Conservation (phyloP, 257 asterid genomes). For the Ocimum tenuiflorum region DNA sequence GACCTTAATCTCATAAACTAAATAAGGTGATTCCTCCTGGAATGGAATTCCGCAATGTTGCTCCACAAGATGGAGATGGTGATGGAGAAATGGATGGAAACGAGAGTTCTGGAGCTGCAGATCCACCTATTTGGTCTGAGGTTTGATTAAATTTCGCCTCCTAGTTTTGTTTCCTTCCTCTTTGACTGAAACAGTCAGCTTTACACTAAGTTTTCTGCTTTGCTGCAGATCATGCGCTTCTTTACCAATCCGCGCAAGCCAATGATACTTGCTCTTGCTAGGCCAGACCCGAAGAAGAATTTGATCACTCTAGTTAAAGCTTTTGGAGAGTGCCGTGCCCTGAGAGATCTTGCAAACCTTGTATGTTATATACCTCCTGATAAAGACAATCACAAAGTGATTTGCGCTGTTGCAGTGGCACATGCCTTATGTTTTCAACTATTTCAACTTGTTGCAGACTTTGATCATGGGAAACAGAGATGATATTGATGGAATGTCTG, state of each 20-base stretch:
- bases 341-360: constrained; percentile 75
- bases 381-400: no score
- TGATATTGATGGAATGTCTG: constrained; percentile 71
- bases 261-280: constrained; percentile 83
- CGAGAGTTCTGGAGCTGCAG: constrained; percentile 34
- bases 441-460: constrained; percentile 40
- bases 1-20: no score
- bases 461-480: constrained; percentile 83
- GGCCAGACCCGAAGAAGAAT: constrained; percentile 90
- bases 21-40: constrained; percentile 81
- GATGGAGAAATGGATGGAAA: constrained; percentile 48
- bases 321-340: constrained; percentile 71
- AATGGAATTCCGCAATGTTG: constrained; percentile 70
- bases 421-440: neutral
- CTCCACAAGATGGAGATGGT: constrained; percentile 48
- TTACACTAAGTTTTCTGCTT: neutral
- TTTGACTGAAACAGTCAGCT: neutral
- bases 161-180: constrained; percentile 1
- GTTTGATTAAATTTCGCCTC: constrained; percentile 33
- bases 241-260: constrained; percentile 80
- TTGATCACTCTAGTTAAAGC: constrained; percentile 73
- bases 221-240: constrained; percentile 72
- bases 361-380: constrained; percentile 30
- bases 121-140: constrained; percentile 80
- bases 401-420: constrained; percentile 10